These are phyloP conservation scores for Diatrype stigma DNA, from an alignment of 2,329 filamentous ascomycete species.

Conservation along the genomic window DNA sequence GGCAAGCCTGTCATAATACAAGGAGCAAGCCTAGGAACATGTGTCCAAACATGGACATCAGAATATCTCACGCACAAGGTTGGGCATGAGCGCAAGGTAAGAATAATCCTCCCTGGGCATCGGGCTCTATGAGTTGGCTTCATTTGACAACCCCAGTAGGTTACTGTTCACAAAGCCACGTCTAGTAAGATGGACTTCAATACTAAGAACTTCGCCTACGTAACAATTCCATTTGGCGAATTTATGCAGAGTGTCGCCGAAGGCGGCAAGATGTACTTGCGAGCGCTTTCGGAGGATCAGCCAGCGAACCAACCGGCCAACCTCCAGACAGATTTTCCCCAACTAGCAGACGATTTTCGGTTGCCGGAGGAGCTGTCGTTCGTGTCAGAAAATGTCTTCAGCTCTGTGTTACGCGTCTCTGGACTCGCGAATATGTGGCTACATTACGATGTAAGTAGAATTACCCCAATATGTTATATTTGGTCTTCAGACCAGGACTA, in stretches of 20 bases:
- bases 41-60: conserved; percentile 62
- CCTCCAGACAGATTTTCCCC: conserved; percentile 67
- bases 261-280: conserved; percentile 69
- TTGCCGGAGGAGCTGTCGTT: conserved; percentile 59
- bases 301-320: conserved; percentile 68
- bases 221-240: conserved; percentile 59
- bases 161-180: conserved; percentile 69
- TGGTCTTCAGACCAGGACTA: neutral
- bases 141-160: conserved; percentile 33
- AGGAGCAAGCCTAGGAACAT: conserved; percentile 62
- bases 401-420: conserved; percentile 74
- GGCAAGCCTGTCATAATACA: conserved; percentile 64
- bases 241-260: conserved; percentile 59
- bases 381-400: conserved; percentile 63
- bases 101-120: conserved; percentile 1
- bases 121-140: neutral
- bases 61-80: conserved; percentile 62
- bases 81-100: conserved; percentile 57
- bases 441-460: conserved; percentile 68
- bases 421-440: conserved; percentile 84
- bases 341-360: conserved; percentile 63
- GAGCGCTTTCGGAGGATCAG: conserved; percentile 65
- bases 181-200: conserved; percentile 72
- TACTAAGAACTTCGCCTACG: conserved; percentile 77
- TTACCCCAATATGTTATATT: neutral